Conservation (phyloP, 371 early-diverging fungal genomes). For the Gilbertella persicaria region DNA sequence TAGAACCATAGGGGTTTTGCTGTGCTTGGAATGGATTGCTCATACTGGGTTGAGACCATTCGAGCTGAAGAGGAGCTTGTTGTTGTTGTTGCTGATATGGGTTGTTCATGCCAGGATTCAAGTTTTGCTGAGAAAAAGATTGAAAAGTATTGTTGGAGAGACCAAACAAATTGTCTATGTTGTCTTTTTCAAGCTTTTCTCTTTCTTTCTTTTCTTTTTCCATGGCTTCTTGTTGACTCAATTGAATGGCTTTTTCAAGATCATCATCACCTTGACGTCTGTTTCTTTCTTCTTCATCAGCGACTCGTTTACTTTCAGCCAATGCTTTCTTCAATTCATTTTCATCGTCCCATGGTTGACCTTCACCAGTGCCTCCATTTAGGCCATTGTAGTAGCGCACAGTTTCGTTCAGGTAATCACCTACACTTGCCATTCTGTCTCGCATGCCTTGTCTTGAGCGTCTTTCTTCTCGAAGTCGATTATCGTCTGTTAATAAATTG, state of each 20-base stretch:
- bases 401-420: conserved; percentile 75
- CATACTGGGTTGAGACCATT: conserved; percentile 29
- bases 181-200: conserved; percentile 35
- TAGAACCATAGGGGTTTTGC: conserved; percentile 5
- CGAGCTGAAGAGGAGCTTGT: conserved; percentile 17
- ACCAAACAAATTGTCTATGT: conserved; percentile 30
- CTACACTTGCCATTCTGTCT: conserved; percentile 42
- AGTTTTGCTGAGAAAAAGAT: conserved; percentile 15
- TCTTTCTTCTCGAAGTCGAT: conserved; percentile 70
- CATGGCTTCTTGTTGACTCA: conserved; percentile 46
- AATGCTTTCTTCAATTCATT: conserved; percentile 38
- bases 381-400: conserved; percentile 23
- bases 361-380: conserved; percentile 1
- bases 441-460: conserved; percentile 37
- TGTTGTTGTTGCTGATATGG: conserved; percentile 30
- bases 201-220: conserved; percentile 38
- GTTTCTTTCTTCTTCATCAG: conserved; percentile 37
- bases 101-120: conserved; percentile 27
- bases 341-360: conserved; percentile 28
- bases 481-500: conserved; percentile 75
- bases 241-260: conserved; percentile 40
- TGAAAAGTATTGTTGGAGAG: conserved; percentile 4
- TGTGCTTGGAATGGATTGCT: conserved; percentile 29
- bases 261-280: conserved; percentile 44
- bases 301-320: conserved; percentile 41